Evolutionary conservation across 2,329 filamentous ascomycete genomes (phyloP).

Genomic region (Aspergillus fumigatiaffinis): DNA sequence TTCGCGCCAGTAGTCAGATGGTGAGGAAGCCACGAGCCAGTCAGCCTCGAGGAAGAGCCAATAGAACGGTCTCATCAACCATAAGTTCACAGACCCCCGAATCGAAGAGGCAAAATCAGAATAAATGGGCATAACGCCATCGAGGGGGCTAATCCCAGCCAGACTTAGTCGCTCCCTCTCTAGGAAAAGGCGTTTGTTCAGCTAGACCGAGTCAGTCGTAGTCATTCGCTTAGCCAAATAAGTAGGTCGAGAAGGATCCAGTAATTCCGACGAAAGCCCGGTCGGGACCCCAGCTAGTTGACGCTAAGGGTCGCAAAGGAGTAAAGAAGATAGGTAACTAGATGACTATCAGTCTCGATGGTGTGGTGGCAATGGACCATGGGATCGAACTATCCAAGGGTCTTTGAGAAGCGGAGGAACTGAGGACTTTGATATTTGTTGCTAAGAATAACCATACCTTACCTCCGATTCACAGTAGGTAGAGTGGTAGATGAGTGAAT

Average conservation of each 20-base stretch:
- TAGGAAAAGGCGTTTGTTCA: neutral
- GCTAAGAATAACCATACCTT: too few relatives aligned
- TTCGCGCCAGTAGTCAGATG: neutral
- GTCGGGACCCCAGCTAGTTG: neutral
- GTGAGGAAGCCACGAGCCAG: neutral
- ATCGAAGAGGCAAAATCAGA: neutral
- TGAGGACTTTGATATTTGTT: neutral
- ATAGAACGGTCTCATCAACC: neutral
- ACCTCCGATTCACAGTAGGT: neutral
- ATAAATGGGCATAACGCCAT: neutral
- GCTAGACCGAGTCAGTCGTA: neutral
- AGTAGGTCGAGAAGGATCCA: neutral
- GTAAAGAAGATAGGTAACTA: too few relatives aligned
- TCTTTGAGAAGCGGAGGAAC: neutral
- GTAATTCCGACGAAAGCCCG: neutral
- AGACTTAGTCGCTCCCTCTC: neutral
- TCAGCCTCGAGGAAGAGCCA: neutral
- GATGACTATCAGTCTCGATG: too few relatives aligned
- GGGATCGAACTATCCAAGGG: too few relatives aligned
- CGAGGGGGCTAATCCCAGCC: neutral
- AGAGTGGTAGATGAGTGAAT: too few relatives aligned
- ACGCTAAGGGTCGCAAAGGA: too few relatives aligned
- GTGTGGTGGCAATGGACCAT: neutral
- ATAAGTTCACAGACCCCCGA: neutral
- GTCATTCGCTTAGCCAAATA: neutral